Base-by-base conservation (phyloP, 2,329 filamentous ascomycete species). In the Ustilaginoidea virens region DNA sequence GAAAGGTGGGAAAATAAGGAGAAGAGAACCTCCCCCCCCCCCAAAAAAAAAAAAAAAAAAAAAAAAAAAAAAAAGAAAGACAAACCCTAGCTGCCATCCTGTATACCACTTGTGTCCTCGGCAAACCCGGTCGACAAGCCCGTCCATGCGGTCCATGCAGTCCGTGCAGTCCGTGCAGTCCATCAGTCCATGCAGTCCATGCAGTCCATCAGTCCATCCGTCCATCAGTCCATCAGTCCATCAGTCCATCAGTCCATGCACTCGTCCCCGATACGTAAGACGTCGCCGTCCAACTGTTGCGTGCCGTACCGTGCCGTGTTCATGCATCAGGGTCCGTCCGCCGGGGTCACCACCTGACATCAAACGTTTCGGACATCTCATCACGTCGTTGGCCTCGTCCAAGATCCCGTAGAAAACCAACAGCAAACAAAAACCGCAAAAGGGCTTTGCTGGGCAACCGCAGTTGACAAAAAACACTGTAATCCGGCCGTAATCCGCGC, bases 301-400 rank as follows among this genome's bases (percentile, higher is more conserved):
- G 24, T 17, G n/a, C 23, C 32, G 8, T 11, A 17, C 16, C 22
- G 32, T 30, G 19, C 10, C 27, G 14, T 25, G 24, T 30, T 33
- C 31, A 27, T 29, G 29, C 27, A 23, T 30, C 27, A 23, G 9
- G 24, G 19, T 21, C 24, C 20, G 22, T n/a, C n/a, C n/a, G n/a
- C n/a, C 21, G 10, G 14, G 18, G 19, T 20, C 25, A 16, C n/a
- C 37, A 37, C 42, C 37, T 38, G 29, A 34, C 23, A 37, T 38
- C 36, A 37, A 23, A 34, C 16, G 8, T 2, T 12, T 32, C 34
- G 36, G 38, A 37, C 43, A 45, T 44, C 37, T 38, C 41, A 39
- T 42, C 35, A 42, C 36, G 33, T 39, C 35, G 29, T 35, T 23
- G 36, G 25, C 19, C 33, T 15, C 28, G 3, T 17, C 0, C 20